Base-by-base conservation (phyloP, 495 filamentous ascomycete species). In the Pyronema omphalodes region DNA sequence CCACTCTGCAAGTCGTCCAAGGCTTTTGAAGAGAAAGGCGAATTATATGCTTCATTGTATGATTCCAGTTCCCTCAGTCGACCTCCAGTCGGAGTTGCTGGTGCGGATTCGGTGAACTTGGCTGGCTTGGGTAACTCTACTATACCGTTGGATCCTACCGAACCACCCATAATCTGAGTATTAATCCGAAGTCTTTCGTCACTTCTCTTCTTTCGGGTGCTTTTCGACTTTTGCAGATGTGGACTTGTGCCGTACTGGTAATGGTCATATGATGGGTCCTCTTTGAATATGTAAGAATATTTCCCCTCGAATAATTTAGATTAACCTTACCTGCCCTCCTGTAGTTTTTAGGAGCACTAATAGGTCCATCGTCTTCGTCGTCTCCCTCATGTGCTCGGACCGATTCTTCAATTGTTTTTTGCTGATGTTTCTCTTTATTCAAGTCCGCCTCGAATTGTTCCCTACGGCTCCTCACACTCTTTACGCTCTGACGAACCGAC, bases 371-470 rank as follows among this genome's bases (percentile, higher is more conserved):
- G n/a, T 19, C 44, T 19, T 47, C 44, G 52, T 54, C 40, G 14
- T 60, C 61, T 11, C 48, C 61, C 33, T 63, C 61, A 19, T 63
- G 61, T 33, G 57, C 44, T 43, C 58, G 55, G 15, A 63, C 52
- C 43, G 60, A 35, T 35, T 41, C 51, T 14, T 59, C 60, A 9
- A 63, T 63, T 37, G 59, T 57, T 12, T 56, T 57, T 1, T 53
- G 18, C 8, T 57, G 57, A 44, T 56, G 57, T n/a, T 48, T 56
- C 33, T 63, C 61, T 41, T 52, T 53, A 34, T 19, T 57, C 57
- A 59, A 44, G 19, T 64, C 57, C 15, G 61, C 61, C 33, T 64
- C 61, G 29, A 64, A 64, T 41, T 63, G 61, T 35, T 64, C 61
- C 39, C 53, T 64, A 23, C 61, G 61, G 50, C 49, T 53, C 39